These are phyloP conservation scores for Gymnopus androsaceus DNA, from an alignment of 1,284 basidiomycete genomes.

Conservation along the genomic window DNA sequence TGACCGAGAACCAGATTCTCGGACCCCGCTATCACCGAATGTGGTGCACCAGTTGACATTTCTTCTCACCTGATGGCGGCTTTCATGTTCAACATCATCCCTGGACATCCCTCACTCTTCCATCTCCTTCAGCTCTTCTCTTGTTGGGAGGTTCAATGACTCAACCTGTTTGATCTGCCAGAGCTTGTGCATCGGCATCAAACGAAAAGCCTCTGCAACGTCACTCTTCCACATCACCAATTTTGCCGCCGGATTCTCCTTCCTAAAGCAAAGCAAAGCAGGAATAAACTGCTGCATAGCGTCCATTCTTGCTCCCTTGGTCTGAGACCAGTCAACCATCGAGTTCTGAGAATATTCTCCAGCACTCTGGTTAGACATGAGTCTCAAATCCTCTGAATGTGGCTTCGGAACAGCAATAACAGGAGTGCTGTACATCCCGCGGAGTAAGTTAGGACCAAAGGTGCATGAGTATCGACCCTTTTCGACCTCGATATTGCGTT, in stretches of 20 bases:
- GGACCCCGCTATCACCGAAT: too few species aligned
- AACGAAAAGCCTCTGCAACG: conserved; percentile 34
- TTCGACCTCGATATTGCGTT: conserved; percentile 31
- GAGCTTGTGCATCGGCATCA: conserved; percentile 30
- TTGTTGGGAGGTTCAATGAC: too few species aligned
- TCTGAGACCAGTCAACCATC: conserved; percentile 34
- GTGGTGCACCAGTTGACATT: too few species aligned
- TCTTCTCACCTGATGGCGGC: too few species aligned
- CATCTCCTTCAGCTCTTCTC: too few species aligned
- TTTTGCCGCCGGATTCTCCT: too few species aligned
- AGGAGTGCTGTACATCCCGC: conserved; percentile 42
- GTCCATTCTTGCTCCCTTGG: neutral
- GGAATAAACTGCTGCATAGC: conserved; percentile 13
- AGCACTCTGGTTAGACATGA: conserved; percentile 41
- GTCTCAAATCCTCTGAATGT: conserved; percentile 29
- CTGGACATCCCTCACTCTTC: too few species aligned
- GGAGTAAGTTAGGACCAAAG: conserved; percentile 37
- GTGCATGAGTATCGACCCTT: conserved; percentile 32
- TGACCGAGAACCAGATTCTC: too few species aligned
- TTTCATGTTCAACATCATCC: too few species aligned
- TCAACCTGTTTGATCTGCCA: neutral
- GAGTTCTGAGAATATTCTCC: conserved; percentile 34
- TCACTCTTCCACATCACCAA: conserved; percentile 36
- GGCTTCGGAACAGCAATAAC: conserved; percentile 40
- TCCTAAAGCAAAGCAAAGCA: too few species aligned